phyloP scores from a whole-genome alignment of 805 yeast genomes.

The Blastobotrys chiropterorum region DNA sequence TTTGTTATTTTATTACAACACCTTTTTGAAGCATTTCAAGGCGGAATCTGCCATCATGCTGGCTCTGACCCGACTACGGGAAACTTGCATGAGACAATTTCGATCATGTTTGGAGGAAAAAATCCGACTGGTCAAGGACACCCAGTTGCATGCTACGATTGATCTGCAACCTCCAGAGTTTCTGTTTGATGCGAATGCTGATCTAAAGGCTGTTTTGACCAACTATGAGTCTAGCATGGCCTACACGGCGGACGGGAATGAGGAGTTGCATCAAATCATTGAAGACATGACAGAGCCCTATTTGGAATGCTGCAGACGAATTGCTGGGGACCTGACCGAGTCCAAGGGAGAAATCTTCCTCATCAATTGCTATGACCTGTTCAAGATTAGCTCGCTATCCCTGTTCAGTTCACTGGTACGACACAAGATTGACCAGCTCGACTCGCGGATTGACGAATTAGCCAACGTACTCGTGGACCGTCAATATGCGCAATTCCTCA shows the following conservation, averaged over 20 bases:
- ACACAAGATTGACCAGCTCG: constrained; percentile 27
- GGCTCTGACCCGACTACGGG: constrained; percentile 29
- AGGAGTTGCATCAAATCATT: constrained; percentile 22
- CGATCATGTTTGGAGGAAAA: constrained; percentile 36
- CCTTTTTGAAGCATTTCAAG: constrained; percentile 47
- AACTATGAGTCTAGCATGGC: constrained; percentile 32
- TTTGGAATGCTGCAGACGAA: constrained; percentile 25
- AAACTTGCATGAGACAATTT: constrained; percentile 36
- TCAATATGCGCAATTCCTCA: constrained; percentile 21
- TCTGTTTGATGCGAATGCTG: constrained; percentile 60
- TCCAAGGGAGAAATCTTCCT: constrained; percentile 29
- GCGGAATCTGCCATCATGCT: constrained; percentile 25
- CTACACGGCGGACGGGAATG: constrained; percentile 12
- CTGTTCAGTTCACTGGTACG: constrained; percentile 25
- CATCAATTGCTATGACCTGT: constrained; percentile 33
- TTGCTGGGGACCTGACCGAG: constrained; percentile 22
- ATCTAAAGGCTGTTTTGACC: constrained; percentile 53
- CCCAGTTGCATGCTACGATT: constrained; percentile 13
- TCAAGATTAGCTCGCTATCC: constrained; percentile 23
- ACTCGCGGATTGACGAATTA: constrained; percentile 23
- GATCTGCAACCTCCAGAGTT: constrained; percentile 82
- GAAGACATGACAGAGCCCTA: constrained; percentile 31
- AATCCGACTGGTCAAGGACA: constrained; percentile 30
- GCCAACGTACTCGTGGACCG: constrained; percentile 23
- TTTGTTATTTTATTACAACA: constrained; percentile 57